phyloP scores from a whole-genome alignment of 140 eudicot species.

The Oenanthe javanica region DNA sequence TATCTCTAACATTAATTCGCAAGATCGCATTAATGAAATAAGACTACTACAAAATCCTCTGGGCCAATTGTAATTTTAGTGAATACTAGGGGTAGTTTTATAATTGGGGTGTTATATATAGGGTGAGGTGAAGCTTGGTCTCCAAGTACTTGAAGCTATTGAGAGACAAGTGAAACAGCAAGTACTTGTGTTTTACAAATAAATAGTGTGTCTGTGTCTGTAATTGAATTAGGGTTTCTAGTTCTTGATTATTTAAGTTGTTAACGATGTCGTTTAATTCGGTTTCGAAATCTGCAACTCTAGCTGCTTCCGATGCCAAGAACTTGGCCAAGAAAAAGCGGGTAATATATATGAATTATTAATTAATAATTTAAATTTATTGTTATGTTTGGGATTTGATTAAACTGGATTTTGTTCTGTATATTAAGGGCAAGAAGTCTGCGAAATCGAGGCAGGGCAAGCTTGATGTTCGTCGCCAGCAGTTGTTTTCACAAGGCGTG shows the following conservation, averaged over 20 bases:
- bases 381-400: neutral
- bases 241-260: neutral
- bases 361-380: neutral
- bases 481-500: conserved; percentile 90
- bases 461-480: conserved; percentile 89
- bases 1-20: neutral
- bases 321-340: conserved; percentile 63
- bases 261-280: conserved; percentile 63
- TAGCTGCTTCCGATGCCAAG: conserved; percentile 48
- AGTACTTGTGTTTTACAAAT: conserved; percentile 16
- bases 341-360: conserved; percentile 18
- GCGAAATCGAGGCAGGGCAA: conserved; percentile 89
- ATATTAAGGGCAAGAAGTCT: conserved; percentile 48
- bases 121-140: conserved; percentile 9
- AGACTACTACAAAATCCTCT: neutral
- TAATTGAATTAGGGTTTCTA: conserved; percentile 26
- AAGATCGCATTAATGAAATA: neutral
- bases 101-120: conserved; percentile 5
- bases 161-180: conserved; percentile 41
- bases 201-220: neutral
- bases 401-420: conserved; percentile 1
- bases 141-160: neutral
- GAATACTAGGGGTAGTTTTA: conserved; percentile 24
- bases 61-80: neutral
- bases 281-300: conserved; percentile 51